Evolutionary conservation across 129 eudicot species (phyloP).

Genomic region (Pulicaria dysenterica): DNA sequence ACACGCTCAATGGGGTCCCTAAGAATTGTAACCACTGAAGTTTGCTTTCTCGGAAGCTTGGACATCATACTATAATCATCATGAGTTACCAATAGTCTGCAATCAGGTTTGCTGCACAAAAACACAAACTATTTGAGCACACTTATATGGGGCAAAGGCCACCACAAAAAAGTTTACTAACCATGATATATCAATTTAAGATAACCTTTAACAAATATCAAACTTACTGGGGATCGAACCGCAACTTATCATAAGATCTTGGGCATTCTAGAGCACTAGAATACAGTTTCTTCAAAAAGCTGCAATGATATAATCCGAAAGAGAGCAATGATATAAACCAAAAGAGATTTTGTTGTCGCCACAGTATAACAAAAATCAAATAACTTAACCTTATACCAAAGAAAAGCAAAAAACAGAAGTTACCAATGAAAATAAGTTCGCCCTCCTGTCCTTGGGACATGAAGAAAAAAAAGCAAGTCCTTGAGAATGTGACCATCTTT

Average conservation of each 20-base stretch:
- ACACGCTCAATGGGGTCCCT: conserved; percentile 93
- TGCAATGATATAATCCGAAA: conserved; percentile 23
- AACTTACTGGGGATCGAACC: conserved; percentile 77
- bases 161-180: too few species aligned
- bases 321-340: conserved; percentile 7
- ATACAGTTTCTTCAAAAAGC: conserved; percentile 84
- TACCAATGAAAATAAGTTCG: conserved; percentile 91
- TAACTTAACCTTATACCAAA: background rate
- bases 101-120: conserved; percentile 63
- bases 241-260: conserved; percentile 86
- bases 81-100: conserved; percentile 83
- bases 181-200: background rate
- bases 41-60: conserved; percentile 73
- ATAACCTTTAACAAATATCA: background rate
- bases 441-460: conserved; percentile 96
- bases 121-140: conserved; percentile 7
- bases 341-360: background rate
- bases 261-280: conserved; percentile 73
- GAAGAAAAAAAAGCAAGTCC: conserved; percentile 87
- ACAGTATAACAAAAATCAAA: background rate
- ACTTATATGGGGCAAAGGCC: too few species aligned
- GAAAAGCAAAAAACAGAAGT: background rate
- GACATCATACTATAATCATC: conserved; percentile 95
- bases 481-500: conserved; percentile 63
- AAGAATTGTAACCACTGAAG: conserved; percentile 85